These are phyloP conservation scores for Nidularia pulvinata DNA, from an alignment of 768 basidiomycete species.

Conservation along the genomic window DNA sequence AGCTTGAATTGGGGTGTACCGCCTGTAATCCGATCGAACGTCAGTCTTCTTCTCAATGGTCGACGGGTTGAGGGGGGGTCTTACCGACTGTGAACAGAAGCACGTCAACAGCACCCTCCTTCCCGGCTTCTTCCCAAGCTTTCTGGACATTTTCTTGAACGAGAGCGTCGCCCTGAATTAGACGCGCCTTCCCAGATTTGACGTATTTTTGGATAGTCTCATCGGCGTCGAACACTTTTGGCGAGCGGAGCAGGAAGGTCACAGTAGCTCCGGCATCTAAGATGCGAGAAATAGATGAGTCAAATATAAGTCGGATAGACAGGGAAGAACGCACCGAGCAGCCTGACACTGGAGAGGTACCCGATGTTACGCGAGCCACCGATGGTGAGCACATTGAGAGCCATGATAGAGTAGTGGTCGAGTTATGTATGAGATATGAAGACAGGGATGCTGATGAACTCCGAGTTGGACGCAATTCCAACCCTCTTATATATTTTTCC, in stretches of 20 bases:
- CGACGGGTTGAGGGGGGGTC: not conserved
- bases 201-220: slow-evolving; percentile 46
- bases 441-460: not conserved
- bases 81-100: slow-evolving; percentile 58
- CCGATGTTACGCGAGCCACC: slow-evolving; percentile 62
- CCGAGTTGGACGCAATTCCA: no score
- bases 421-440: slow-evolving; percentile 1
- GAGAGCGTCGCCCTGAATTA: slow-evolving; percentile 61
- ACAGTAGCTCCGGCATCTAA: slow-evolving; percentile 57
- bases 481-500: no score
- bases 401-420: slow-evolving; percentile 1
- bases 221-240: slow-evolving; percentile 49
- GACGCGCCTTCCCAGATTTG: slow-evolving; percentile 43
- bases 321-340: slow-evolving; percentile 35
- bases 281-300: not conserved
- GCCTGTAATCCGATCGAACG: slow-evolving; percentile 25
- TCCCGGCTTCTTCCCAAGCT: slow-evolving; percentile 45
- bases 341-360: slow-evolving; percentile 43
- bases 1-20: slow-evolving; percentile 43
- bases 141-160: slow-evolving; percentile 42
- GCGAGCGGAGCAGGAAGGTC: slow-evolving; percentile 56
- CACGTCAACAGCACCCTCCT: slow-evolving; percentile 41
- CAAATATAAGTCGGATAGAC: not conserved
- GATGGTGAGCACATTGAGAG: slow-evolving; percentile 39
- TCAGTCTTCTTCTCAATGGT: not conserved